Evolutionary conservation across 2,329 filamentous ascomycete genomes (phyloP), one percentile per base, ranked within the genome.

Genomic region (Colletotrichum cuscutae): DNA sequence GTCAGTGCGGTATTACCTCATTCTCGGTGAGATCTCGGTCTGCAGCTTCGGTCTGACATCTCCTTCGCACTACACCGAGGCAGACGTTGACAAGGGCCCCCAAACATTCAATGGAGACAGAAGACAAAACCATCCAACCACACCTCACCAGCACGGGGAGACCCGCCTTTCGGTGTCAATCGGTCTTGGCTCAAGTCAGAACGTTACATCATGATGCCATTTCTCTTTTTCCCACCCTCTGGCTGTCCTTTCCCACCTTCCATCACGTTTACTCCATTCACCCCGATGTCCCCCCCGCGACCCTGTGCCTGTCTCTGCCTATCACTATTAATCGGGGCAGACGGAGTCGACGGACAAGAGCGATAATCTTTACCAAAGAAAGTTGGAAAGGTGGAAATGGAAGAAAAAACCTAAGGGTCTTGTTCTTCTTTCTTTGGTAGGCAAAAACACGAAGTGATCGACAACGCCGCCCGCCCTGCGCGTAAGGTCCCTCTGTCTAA

Each of bases 141-240:
- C 13, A 32, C 54, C 54, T 19, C 19, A 30, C 35, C 30, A 28
- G 13, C 5, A 42, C 32, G 2, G 22, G 54, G 8, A 6, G 46
- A 13, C 61, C 61, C 54, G 56, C 42, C 19, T 13, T 49, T 52
- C 26, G 37, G 19, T 26, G 26, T 64, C 61, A 35, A 28, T 49
- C 32, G 42, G 54, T 35, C 69, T 69, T 64, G 65, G 69, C 65
- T n/a, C 64, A 72, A 63, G 59, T 69, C 70, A 69, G 69, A 72
- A 69, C 65, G 65, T 69, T 72, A 59, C 69, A 68, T 64, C 65
- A 72, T 72, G 70, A 72, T 72, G 70, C 65, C 70, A 72, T 72
- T n/a, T 11, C 30, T 26, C 9, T 22, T 32, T 19, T 57, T 32
- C 32, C 35, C 60, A 57, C 53, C 15, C 49, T 37, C 35, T 46